Evolutionary conservation across 2,329 filamentous ascomycete species (phyloP).

Genomic region (Eutypella sp.): DNA sequence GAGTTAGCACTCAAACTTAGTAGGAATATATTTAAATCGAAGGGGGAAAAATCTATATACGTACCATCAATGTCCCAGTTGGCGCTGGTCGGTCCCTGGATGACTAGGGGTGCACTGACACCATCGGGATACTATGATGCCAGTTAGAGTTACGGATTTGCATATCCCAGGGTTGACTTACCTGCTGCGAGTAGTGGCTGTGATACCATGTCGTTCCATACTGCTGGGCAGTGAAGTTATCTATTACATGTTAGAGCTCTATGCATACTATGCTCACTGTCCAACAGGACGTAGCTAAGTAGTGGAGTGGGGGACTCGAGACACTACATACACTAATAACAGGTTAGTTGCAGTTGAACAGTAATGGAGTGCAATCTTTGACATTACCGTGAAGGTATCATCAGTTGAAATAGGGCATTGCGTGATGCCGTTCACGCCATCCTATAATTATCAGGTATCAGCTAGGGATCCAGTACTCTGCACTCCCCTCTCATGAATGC

Average conservation of each 20-base stretch:
- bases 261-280: too few species aligned
- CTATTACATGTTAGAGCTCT: constrained; percentile 8
- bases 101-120: constrained; percentile 42
- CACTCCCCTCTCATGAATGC: too few species aligned
- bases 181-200: constrained; percentile 31
- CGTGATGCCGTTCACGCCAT: constrained; percentile 29
- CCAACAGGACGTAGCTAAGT: too few species aligned
- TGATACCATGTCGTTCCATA: constrained; percentile 37
- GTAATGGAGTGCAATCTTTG: neutral
- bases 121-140: constrained; percentile 40
- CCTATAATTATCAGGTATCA: too few species aligned
- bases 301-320: too few species aligned
- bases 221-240: constrained; percentile 29
- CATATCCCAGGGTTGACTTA: too few species aligned
- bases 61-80: constrained; percentile 41
- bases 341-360: neutral
- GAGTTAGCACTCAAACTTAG: neutral
- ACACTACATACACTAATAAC: neutral
- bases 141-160: too few species aligned
- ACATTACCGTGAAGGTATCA: constrained; percentile 21
- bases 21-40: neutral
- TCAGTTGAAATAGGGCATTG: constrained; percentile 53
- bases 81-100: constrained; percentile 38
- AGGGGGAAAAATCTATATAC: neutral
- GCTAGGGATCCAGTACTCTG: too few species aligned